Conservation (phyloP, 257 asterid species). For the Gynochthodes officinalis region DNA sequence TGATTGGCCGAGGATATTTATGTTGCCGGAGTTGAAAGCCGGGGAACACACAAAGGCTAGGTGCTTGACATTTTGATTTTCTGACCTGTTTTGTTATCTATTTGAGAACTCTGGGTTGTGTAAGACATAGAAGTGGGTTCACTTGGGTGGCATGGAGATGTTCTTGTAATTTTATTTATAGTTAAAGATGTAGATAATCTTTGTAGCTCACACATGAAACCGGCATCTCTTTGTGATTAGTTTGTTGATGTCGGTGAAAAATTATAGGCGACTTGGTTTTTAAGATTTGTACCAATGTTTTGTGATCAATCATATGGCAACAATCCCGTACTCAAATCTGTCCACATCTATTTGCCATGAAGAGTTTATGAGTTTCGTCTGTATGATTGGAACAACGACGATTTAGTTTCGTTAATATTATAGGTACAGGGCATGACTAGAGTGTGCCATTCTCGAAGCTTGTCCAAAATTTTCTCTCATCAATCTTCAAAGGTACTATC, state of each 20-base stretch:
- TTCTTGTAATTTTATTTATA: conserved; percentile 18
- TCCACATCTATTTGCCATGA: not conserved
- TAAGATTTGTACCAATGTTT: not conserved
- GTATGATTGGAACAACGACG: not conserved
- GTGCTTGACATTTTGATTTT: conserved; percentile 12
- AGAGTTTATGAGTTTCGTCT: not conserved
- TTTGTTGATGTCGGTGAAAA: conserved; percentile 4
- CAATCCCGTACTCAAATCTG: not conserved
- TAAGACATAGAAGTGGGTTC: conserved; percentile 9
- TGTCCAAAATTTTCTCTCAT: too few species aligned
- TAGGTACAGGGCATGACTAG: too few species aligned
- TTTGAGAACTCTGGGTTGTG: conserved; percentile 20
- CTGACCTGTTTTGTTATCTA: conserved; percentile 2
- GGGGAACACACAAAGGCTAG: conserved; percentile 2
- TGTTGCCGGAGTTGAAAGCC: conserved; percentile 7
- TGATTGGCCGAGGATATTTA: not conserved
- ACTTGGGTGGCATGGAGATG: conserved; percentile 9
- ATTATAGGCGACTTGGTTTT: conserved; percentile 3
- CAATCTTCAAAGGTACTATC: too few species aligned
- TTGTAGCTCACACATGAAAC: not conserved
- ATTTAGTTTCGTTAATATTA: too few species aligned
- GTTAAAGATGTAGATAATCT: conserved; percentile 24
- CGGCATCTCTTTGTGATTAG: conserved; percentile 5
- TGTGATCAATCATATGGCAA: not conserved
- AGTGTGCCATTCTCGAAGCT: too few species aligned